Evolutionary conservation across 305 asterid species (phyloP).

Genomic region (Fraxinus sp.): DNA sequence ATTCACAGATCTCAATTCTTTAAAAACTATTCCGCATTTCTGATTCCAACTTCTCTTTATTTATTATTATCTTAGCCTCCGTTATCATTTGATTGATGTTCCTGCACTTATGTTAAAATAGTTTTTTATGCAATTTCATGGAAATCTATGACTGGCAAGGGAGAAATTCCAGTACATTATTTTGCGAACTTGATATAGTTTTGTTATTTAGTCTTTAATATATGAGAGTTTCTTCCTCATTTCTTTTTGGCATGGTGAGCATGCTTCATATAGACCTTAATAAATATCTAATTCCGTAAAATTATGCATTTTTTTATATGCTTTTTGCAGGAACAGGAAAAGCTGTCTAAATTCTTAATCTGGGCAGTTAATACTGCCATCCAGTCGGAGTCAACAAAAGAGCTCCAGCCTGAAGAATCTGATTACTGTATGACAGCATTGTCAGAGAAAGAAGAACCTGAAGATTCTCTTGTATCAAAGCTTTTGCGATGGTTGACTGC

Average conservation of each 20-base stretch:
- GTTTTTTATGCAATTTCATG: background rate
- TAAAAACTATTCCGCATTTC: background rate
- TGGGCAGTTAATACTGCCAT: constrained; percentile 70
- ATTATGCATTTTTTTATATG: background rate
- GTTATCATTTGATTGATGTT: background rate
- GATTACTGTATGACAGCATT: constrained; percentile 17
- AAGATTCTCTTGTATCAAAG: constrained; percentile 60
- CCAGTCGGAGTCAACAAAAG: constrained; percentile 38
- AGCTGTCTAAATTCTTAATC: constrained; percentile 54
- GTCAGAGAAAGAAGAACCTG: constrained; percentile 32
- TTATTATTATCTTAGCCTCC: background rate
- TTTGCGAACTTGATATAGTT: background rate
- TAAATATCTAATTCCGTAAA: constrained; percentile 7
- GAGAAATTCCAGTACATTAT: background rate
- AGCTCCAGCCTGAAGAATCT: constrained; percentile 39
- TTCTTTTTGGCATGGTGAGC: background rate
- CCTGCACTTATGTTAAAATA: background rate
- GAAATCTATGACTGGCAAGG: background rate
- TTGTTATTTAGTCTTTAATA: background rate
- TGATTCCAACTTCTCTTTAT: background rate
- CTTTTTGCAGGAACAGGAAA: constrained; percentile 49
- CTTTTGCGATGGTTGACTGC: constrained; percentile 91
- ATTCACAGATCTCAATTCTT: background rate
- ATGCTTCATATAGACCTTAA: background rate
- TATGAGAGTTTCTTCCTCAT: background rate